These are phyloP conservation scores for Solanum hybrid DNA, from an alignment of 305 asterid genomes.

Conservation along the genomic window DNA sequence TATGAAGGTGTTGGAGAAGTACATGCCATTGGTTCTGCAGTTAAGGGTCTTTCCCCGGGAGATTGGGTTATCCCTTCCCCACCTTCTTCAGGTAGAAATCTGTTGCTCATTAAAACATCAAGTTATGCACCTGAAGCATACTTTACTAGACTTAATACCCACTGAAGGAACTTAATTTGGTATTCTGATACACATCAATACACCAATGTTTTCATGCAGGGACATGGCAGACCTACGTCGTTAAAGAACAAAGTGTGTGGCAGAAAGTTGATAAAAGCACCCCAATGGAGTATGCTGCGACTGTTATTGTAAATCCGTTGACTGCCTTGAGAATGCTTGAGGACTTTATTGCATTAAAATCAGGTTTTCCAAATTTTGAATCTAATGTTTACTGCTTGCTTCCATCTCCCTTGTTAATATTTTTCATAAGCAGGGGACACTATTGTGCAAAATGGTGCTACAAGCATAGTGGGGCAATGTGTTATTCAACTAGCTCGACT, in stretches of 20 bases:
- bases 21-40: slow-evolving; percentile 65
- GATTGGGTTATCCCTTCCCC: slow-evolving; percentile 96
- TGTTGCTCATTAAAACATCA: not conserved
- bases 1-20: slow-evolving; percentile 96
- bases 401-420: not conserved
- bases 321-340: slow-evolving; percentile 87
- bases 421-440: slow-evolving; percentile 50
- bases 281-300: slow-evolving; percentile 82
- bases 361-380: slow-evolving; percentile 39
- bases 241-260: slow-evolving; percentile 74
- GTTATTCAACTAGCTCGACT: slow-evolving; percentile 78
- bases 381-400: slow-evolving; percentile 1
- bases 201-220: slow-evolving; percentile 30
- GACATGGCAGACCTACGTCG: slow-evolving; percentile 97
- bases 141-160: not conserved
- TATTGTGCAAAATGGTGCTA: slow-evolving; percentile 92
- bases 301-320: slow-evolving; percentile 82
- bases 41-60: slow-evolving; percentile 51
- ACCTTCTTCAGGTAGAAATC: slow-evolving; percentile 62
- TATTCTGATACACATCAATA: not conserved
- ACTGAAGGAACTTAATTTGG: not conserved
- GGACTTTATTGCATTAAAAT: slow-evolving; percentile 66
- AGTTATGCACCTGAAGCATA: not conserved
- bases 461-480: slow-evolving; percentile 96
- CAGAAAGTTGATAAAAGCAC: slow-evolving; percentile 67